Conservation (phyloP, 1,139 yeast genomes). For the Yamadazyma buinensis region DNA sequence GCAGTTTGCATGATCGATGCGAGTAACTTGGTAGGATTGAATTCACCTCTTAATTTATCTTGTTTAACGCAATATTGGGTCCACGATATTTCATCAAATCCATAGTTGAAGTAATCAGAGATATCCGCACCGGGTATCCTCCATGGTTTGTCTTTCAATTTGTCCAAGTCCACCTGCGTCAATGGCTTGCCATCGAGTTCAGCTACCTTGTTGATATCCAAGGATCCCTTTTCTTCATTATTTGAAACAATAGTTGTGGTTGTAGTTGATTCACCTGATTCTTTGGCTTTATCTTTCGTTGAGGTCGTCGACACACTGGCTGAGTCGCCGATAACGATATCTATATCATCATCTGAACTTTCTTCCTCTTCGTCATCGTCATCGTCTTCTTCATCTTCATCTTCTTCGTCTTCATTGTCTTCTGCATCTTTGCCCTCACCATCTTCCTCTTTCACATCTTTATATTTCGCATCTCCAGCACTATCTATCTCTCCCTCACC, state of each 20-base stretch:
- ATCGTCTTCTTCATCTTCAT: conserved; percentile 31
- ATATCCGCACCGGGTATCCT: conserved; percentile 94
- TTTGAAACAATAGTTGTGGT: conserved; percentile 33
- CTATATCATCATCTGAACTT: conserved; percentile 45
- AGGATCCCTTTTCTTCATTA: conserved; percentile 35
- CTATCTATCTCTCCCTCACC: background rate
- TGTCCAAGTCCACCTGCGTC: conserved; percentile 78
- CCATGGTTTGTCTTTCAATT: conserved; percentile 94
- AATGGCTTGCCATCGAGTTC: conserved; percentile 79
- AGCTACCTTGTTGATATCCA: conserved; percentile 79
- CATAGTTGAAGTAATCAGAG: conserved; percentile 91
- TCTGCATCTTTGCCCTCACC: conserved; percentile 3
- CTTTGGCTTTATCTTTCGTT: conserved; percentile 12
- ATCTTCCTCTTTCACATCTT: background rate
- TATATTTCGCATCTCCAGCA: background rate
- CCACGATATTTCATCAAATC: conserved; percentile 97
- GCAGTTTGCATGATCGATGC: conserved; percentile 36
- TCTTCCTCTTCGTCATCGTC: conserved; percentile 35
- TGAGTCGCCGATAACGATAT: conserved; percentile 31
- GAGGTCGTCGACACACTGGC: conserved; percentile 7
- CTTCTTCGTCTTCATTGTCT: conserved; percentile 18
- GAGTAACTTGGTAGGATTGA: conserved; percentile 58
- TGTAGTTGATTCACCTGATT: conserved; percentile 43
- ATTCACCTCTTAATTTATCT: conserved; percentile 75
- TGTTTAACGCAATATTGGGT: conserved; percentile 87